A percentile compares a stretch with the other conserved stretches of the same genome.
Evolutionary conservation across 2,329 filamentous ascomycete genomes (phyloP).

Genomic region (Tolypocladium pustulatum): DNA sequence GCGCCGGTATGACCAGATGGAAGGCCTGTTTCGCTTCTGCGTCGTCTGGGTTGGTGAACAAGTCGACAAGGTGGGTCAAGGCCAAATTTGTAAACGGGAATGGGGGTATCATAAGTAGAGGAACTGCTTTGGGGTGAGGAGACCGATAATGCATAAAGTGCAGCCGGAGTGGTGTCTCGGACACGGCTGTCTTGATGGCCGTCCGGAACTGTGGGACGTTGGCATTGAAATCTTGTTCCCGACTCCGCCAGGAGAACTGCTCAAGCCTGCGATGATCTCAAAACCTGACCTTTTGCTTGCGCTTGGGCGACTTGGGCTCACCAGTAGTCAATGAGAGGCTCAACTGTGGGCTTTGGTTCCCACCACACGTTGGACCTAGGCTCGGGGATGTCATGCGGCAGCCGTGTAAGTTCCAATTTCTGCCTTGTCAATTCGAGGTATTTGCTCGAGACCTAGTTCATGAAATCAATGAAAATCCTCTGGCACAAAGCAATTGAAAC

Average conservation of each 20-base stretch:
- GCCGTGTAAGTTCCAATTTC: slow-evolving; percentile 55
- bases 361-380: slow-evolving; percentile 41
- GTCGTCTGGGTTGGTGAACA: slow-evolving; percentile 42
- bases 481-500: slow-evolving; percentile 11
- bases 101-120: slow-evolving; percentile 53
- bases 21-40: slow-evolving; percentile 39
- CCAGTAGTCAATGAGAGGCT: slow-evolving; percentile 57
- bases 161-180: slow-evolving; percentile 37
- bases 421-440: slow-evolving; percentile 57
- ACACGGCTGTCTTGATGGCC: slow-evolving; percentile 30
- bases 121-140: slow-evolving; percentile 41
- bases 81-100: slow-evolving; percentile 57
- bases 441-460: slow-evolving; percentile 49
- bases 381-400: slow-evolving; percentile 47
- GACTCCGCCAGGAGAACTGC: slow-evolving; percentile 51
- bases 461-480: neutral
- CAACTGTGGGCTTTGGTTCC: slow-evolving; percentile 50
- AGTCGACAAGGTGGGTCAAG: slow-evolving; percentile 42
- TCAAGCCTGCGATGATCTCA: slow-evolving; percentile 42
- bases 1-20: slow-evolving; percentile 54
- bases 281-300: too few species aligned
- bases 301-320: slow-evolving; percentile 10
- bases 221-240: slow-evolving; percentile 47
- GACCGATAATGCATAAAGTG: slow-evolving; percentile 57
- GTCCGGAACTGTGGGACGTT: slow-evolving; percentile 55